Conservation (phyloP, 345 rosid genomes). For the Ceriops tagal region DNA sequence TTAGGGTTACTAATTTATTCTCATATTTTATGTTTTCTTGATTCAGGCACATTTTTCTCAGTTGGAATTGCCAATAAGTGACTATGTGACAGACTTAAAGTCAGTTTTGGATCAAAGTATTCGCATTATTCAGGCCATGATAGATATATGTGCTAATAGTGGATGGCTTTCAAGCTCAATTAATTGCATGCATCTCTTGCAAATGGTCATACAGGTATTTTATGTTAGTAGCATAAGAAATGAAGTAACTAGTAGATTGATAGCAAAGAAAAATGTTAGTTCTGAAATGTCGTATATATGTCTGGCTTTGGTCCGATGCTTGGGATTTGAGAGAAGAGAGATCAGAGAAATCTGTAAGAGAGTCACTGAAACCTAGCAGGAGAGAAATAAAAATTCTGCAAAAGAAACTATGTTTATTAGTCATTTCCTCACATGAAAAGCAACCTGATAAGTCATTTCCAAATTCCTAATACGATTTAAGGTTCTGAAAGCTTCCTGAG, state of each 20-base stretch:
- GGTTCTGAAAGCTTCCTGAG: not conserved
- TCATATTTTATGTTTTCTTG: constrained; percentile 17
- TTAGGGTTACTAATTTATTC: not conserved
- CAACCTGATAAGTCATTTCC: too few species aligned
- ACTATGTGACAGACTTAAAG: constrained; percentile 88
- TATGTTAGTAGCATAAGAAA: not conserved
- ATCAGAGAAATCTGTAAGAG: too few species aligned
- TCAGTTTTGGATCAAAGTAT: constrained; percentile 97
- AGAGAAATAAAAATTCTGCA: too few species aligned
- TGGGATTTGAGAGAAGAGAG: too few species aligned
- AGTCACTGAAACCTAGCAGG: too few species aligned
- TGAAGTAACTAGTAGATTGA: not conserved
- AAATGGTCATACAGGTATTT: constrained; percentile 97
- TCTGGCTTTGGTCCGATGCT: not conserved
- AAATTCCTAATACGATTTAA: too few species aligned
- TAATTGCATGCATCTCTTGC: constrained; percentile 92
- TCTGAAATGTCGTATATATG: not conserved
- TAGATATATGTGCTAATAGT: constrained; percentile 94
- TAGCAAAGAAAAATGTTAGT: not conserved
- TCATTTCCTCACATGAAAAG: too few species aligned
- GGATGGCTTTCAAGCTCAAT: constrained; percentile 96
- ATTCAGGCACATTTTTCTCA: constrained; percentile 88
- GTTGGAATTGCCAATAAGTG: constrained; percentile 84
- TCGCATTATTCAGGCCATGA: constrained; percentile 96
- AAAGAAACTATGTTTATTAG: too few species aligned